phyloP scores from a whole-genome alignment of 73 alveolate species.

The Stentor roeselii region DNA sequence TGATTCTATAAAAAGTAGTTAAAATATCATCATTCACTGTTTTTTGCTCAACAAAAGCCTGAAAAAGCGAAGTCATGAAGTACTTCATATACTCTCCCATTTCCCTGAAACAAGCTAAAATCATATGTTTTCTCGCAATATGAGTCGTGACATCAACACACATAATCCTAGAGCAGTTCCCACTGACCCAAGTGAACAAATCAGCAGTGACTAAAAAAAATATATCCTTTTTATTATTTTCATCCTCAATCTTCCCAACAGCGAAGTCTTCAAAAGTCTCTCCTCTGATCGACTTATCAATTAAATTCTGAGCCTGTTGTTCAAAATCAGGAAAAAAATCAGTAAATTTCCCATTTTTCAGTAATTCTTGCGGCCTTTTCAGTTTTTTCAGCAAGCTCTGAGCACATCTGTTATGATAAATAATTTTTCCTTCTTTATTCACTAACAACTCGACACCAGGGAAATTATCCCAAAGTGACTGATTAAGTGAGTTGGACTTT shows the following conservation, averaged over 20 bases:
- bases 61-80: neutral
- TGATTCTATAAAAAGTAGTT: neutral
- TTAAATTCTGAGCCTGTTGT: neutral
- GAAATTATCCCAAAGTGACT: neutral
- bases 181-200: neutral
- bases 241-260: neutral
- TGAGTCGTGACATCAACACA: conserved; percentile 9
- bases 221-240: neutral
- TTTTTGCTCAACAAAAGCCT: neutral
- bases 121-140: neutral
- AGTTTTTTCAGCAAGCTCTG: neutral
- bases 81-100: neutral
- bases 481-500: neutral
- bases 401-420: neutral
- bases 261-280: neutral
- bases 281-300: neutral
- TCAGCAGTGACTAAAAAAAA: neutral
- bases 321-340: neutral
- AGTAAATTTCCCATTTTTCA: neutral
- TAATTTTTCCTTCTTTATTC: neutral
- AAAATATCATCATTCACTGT: neutral
- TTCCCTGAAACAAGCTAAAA: neutral
- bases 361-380: neutral
- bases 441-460: neutral
- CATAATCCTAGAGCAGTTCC: neutral